Conservation (phyloP, 1,284 basidiomycete species). For the Apiotrichum akiyoshidainum region DNA sequence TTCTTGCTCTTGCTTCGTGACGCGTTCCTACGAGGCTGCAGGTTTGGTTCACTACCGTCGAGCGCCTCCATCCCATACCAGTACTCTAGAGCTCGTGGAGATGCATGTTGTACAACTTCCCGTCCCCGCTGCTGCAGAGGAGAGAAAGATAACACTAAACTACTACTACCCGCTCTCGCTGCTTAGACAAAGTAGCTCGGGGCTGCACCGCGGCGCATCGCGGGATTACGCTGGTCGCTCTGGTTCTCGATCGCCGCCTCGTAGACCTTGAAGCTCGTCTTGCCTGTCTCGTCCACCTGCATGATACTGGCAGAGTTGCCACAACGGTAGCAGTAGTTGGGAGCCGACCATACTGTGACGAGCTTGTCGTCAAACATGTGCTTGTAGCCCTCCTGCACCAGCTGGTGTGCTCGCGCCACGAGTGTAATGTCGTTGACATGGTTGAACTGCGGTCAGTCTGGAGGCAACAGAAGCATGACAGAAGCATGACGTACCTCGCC, state of each 20-base stretch:
- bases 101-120: conserved; percentile 27
- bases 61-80: not conserved
- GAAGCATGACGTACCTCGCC: conserved; percentile 60
- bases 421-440: conserved; percentile 78
- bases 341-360: conserved; percentile 97
- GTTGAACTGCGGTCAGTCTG: conserved; percentile 66
- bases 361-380: conserved; percentile 94
- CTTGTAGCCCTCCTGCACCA: conserved; percentile 96
- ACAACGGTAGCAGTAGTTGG: conserved; percentile 89
- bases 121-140: not conserved
- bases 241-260: conserved; percentile 82
- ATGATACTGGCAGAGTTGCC: conserved; percentile 78
- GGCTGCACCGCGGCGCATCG: conserved; percentile 38
- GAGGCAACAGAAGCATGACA: too few relatives aligned
- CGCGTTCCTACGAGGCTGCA: not conserved
- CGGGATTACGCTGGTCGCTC: conserved; percentile 58
- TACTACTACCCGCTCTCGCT: not conserved
- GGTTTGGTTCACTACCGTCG: not conserved
- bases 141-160: too few relatives aligned
- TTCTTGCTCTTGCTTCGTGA: not conserved
- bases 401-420: conserved; percentile 89
- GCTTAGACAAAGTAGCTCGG: conserved; percentile 26
- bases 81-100: conserved; percentile 6
- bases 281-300: conserved; percentile 59
- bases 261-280: conserved; percentile 70